Evolutionary conservation across 495 filamentous ascomycete species (phyloP).

Genomic region (Glonium stellatum): DNA sequence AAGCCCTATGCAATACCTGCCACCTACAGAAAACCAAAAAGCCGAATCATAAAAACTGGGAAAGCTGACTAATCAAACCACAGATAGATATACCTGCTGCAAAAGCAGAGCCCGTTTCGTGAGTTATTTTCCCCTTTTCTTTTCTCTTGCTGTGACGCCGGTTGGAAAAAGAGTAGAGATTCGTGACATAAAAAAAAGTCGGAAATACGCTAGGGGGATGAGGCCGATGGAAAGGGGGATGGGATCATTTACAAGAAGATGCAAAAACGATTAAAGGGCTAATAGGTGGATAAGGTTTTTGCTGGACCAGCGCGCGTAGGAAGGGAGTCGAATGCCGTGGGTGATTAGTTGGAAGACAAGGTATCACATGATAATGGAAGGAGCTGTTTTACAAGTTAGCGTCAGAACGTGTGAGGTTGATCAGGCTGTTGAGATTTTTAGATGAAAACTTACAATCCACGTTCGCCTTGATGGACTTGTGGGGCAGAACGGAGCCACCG

Average conservation of each 20-base stretch:
- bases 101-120: not conserved
- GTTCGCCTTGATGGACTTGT: conserved; percentile 99
- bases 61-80: too few relatives aligned
- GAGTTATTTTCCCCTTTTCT: not conserved
- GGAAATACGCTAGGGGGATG: not conserved
- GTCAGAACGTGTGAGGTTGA: not conserved
- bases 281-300: conserved; percentile 4
- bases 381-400: conserved; percentile 15
- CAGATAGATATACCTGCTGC: not conserved
- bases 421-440: too few relatives aligned
- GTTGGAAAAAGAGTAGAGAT: conserved; percentile 3
- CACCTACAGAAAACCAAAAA: too few relatives aligned
- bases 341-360: not conserved
- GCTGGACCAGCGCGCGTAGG: not conserved
- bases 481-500: conserved; percentile 88
- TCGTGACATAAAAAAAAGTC: not conserved
- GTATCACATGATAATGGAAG: conserved; percentile 27
- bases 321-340: not conserved
- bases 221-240: not conserved
- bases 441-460: conserved; percentile 65
- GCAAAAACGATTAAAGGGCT: conserved; percentile 24
- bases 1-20: not conserved
- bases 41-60: too few relatives aligned
- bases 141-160: not conserved
- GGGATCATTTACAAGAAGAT: conserved; percentile 18